Evolutionary conservation across 345 rosid genomes (phyloP).

Genomic region (Gossypium arboreum): DNA sequence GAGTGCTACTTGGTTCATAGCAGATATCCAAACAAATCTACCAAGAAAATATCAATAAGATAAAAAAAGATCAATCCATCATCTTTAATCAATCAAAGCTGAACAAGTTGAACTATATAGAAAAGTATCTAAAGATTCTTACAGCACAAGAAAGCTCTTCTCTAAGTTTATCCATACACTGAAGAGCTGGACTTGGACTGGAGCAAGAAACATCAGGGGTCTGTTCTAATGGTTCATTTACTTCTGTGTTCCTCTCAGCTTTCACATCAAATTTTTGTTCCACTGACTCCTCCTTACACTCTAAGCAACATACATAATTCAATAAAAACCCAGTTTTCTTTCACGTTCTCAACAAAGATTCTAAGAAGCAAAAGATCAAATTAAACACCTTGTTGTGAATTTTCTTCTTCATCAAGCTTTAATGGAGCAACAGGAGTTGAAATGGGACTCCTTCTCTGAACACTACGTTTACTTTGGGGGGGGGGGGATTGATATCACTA

Average conservation of each 20-base stretch:
- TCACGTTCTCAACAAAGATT: neutral
- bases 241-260: constrained; percentile 27
- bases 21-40: constrained; percentile 96
- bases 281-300: constrained; percentile 25
- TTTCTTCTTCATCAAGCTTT: constrained; percentile 49
- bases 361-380: neutral
- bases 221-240: constrained; percentile 15
- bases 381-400: constrained; percentile 32
- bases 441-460: constrained; percentile 42
- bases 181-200: constrained; percentile 19
- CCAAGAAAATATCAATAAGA: neutral
- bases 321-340: constrained; percentile 14
- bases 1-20: constrained; percentile 88
- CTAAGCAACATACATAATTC: constrained; percentile 17
- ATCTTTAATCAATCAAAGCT: neutral
- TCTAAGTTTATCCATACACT: constrained; percentile 75
- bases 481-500: neutral
- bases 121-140: constrained; percentile 26
- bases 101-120: neutral
- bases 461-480: constrained; percentile 48
- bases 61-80: neutral
- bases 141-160: constrained; percentile 96
- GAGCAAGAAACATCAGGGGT: too few relatives aligned
- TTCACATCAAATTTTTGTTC: constrained; percentile 19
- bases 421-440: constrained; percentile 44